Base-by-base conservation (phyloP, 2,329 filamentous ascomycete species). In the Microascus cirrosus region DNA sequence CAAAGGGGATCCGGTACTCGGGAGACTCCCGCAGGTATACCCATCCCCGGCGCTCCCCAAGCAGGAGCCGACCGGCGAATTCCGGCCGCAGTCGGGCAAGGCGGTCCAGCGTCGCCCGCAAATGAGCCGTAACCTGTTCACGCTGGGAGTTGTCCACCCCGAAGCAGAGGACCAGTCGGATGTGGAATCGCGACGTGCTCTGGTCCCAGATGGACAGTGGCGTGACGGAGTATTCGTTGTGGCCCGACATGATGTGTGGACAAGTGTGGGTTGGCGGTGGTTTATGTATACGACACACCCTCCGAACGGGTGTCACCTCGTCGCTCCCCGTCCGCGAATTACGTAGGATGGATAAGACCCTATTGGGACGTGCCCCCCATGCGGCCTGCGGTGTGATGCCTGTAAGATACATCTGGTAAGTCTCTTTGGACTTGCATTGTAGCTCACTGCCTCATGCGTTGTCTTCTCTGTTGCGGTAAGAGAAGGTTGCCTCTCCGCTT, bases 21-120 rank as follows among this genome's bases (percentile, higher is more conserved):
- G 55, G n/a, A 3, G 60, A 60, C 2, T 62, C 61, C 2, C 60
- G 59, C 15, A 68, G 60, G 7, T 60, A 61, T 2, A 65, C 60
- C 24, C 60, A 59, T 15, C 63, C 63, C 13, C 59, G 60, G 10
- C 58, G 59, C 1, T 58, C 42, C 15, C 60, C 62, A 4, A 66
- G 62, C 51, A 64, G 60, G 10, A 70, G 56, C 20, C 56, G 62
- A 3, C 67, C 68, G 0, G 67, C 65, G 58, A 67, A 67, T 39
- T 67, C 63, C 1, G 68, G 67, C 6, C 65, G 64, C 13, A 61
- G 57, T 1, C n/a, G 20, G 1, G 62, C 59, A 18, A 70, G 59
- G 1, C 59, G 61, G 2, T 20, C 53, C 2, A 69, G 61, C 1
- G 63, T 60, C 10, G 53, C 54, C 22, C 53, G 51, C 3, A 69